These are phyloP conservation scores for Cystobasidium pallidum DNA, from an alignment of 1,284 basidiomycete genomes.

Conservation along the genomic window DNA sequence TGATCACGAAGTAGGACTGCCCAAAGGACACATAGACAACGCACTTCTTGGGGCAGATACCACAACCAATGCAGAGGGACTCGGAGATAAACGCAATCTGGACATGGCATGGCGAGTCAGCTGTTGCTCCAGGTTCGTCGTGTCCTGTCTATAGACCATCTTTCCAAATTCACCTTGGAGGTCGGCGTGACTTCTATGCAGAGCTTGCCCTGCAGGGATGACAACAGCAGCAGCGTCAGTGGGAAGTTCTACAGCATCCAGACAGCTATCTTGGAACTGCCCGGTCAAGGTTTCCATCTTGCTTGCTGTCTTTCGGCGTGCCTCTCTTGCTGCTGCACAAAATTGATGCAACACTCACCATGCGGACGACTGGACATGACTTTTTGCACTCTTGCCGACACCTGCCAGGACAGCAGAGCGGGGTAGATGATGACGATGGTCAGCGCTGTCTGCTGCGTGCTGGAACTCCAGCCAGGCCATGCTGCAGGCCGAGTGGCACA, in stretches of 20 bases:
- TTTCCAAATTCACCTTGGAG: constrained; percentile 62
- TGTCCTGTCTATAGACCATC: not conserved
- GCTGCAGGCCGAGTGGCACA: too few relatives aligned
- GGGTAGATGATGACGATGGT: not conserved
- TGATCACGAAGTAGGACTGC: not conserved
- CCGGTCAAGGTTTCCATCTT: not conserved
- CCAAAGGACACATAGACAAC: constrained; percentile 54
- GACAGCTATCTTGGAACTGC: too few relatives aligned
- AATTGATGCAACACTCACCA: constrained; percentile 65
- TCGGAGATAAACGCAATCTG: constrained; percentile 94
- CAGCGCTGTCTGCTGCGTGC: constrained; percentile 57
- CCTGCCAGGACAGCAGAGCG: constrained; percentile 49
- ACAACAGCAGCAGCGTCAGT: not conserved
- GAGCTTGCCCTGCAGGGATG: constrained; percentile 70
- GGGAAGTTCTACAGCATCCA: not conserved
- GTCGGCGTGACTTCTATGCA: constrained; percentile 94
- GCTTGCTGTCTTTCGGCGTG: not conserved
- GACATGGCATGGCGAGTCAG: constrained; percentile 3
- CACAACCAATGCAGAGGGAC: constrained; percentile 72
- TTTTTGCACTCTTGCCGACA: constrained; percentile 92
- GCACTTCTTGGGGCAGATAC: constrained; percentile 98
- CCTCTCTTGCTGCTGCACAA: not conserved
- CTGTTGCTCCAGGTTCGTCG: not conserved
- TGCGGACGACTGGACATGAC: constrained; percentile 97
- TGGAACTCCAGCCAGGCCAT: constrained; percentile 47